Evolutionary conservation across 176 grass and related monocot genomes (phyloP).

Genomic region (Puccinellia tenuiflora): DNA sequence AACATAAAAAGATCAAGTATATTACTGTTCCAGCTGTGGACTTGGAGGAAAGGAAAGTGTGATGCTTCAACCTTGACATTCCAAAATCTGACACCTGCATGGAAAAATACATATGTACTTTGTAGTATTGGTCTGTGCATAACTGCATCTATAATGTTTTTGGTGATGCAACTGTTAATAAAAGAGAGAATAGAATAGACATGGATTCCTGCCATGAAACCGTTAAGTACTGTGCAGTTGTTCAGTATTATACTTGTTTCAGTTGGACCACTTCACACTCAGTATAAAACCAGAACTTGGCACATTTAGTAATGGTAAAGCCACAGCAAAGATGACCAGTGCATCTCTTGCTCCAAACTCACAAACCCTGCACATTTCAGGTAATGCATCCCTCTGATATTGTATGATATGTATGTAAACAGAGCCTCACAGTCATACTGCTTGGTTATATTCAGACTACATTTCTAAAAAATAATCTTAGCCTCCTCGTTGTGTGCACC

Average conservation of each 20-base stretch:
- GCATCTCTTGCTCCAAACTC: conserved; percentile 3
- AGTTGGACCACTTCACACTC: not conserved
- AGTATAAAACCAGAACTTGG: not conserved
- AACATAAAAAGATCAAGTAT: conserved; percentile 14
- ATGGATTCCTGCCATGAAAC: conserved; percentile 16
- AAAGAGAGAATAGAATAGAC: not conserved
- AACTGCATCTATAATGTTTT: conserved; percentile 5
- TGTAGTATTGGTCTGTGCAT: not conserved
- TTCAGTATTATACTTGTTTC: not conserved
- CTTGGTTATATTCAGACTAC: not conserved
- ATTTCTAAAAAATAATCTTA: not conserved
- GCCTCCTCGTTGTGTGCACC: not conserved
- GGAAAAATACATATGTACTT: conserved; percentile 14
- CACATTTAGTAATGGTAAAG: conserved; percentile 8
- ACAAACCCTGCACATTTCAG: conserved; percentile 2
- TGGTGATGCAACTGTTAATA: not conserved
- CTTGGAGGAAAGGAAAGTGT: conserved; percentile 93
- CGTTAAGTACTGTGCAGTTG: not conserved
- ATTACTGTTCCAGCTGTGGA: conserved; percentile 97
- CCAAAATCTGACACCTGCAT: conserved; percentile 98
- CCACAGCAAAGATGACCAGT: not conserved
- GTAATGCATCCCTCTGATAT: not conserved
- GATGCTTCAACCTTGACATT: conserved; percentile 97
- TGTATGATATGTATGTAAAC: not conserved
- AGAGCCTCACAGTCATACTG: not conserved